phyloP scores from a whole-genome alignment of 2,329 filamentous ascomycete species.

The Neopestalotiopsis rosae region DNA sequence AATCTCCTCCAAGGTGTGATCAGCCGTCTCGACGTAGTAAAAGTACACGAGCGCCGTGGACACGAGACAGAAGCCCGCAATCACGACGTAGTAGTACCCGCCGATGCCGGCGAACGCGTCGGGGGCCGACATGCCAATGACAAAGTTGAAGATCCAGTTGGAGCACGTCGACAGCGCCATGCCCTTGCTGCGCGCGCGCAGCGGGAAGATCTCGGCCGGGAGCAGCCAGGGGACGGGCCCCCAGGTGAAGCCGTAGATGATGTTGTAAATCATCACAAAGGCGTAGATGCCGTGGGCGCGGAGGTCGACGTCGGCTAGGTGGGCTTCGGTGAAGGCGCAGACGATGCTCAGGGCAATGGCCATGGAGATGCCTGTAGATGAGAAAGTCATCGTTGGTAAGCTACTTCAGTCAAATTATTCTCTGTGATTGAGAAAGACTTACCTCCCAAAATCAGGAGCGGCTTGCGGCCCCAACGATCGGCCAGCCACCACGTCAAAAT shows the following conservation, averaged over 20 bases:
- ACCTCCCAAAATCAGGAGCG: background rate
- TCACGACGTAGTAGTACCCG: slow-evolving; percentile 5
- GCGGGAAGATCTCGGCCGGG: background rate
- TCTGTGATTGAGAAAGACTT: background rate
- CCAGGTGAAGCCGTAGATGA: background rate
- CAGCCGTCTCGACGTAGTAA: background rate
- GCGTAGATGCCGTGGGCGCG: background rate
- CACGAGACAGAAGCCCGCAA: background rate
- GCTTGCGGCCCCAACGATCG: background rate
- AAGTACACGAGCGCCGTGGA: background rate
- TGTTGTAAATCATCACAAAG: background rate
- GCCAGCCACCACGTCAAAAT: slow-evolving; percentile 1
- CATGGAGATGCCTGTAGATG: background rate
- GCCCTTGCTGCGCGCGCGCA: background rate
- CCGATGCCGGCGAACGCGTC: background rate
- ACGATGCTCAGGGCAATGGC: background rate
- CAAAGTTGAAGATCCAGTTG: slow-evolving; percentile 8
- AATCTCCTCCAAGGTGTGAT: slow-evolving; percentile 4
- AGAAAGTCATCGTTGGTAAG: too few species aligned
- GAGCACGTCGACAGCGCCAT: background rate
- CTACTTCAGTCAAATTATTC: too few species aligned
- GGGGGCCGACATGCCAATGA: slow-evolving; percentile 3
- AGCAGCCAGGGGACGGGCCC: background rate
- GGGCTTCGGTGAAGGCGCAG: background rate
- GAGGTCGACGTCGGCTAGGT: background rate